Evolutionary conservation across 176 grass and related monocot species (phyloP).

Genomic region (Urochloa ruziziensis): DNA sequence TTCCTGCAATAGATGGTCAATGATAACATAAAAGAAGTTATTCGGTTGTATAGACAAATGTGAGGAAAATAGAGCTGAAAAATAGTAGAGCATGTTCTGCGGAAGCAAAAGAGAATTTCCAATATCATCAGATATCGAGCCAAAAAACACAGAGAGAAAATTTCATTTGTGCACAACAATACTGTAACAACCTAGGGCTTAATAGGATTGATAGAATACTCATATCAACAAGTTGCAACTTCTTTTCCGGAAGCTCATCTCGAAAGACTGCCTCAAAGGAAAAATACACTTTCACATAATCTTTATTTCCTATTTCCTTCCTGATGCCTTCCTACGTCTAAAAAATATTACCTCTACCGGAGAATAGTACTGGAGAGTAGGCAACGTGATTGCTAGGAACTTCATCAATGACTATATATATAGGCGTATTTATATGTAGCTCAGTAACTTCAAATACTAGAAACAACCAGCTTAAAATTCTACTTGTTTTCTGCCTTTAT

Average conservation of each 20-base stretch:
- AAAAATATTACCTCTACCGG: not conserved
- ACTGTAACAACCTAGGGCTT: too few species aligned
- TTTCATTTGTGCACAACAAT: not conserved
- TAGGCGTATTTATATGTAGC: not conserved
- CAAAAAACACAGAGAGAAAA: too few species aligned
- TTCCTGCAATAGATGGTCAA: constrained; percentile 35
- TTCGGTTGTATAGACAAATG: not conserved
- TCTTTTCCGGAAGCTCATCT: too few species aligned
- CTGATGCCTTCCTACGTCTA: not conserved
- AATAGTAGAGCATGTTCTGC: not conserved
- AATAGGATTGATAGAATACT: too few species aligned
- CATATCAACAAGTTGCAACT: too few species aligned
- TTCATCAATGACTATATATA: not conserved
- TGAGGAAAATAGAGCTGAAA: not conserved
- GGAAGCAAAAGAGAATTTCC: not conserved
- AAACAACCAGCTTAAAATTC: not conserved
- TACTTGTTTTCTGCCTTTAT: constrained; percentile 2
- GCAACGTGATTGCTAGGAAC: not conserved
- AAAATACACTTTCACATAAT: not conserved
- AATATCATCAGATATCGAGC: not conserved
- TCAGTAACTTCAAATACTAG: not conserved
- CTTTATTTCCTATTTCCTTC: not conserved
- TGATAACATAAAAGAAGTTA: constrained; percentile 1
- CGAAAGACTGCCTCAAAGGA: not conserved
- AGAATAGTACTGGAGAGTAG: constrained; percentile 3